phyloP scores from a whole-genome alignment of 176 grass and related monocot genomes.

The Oryza australiensis region DNA sequence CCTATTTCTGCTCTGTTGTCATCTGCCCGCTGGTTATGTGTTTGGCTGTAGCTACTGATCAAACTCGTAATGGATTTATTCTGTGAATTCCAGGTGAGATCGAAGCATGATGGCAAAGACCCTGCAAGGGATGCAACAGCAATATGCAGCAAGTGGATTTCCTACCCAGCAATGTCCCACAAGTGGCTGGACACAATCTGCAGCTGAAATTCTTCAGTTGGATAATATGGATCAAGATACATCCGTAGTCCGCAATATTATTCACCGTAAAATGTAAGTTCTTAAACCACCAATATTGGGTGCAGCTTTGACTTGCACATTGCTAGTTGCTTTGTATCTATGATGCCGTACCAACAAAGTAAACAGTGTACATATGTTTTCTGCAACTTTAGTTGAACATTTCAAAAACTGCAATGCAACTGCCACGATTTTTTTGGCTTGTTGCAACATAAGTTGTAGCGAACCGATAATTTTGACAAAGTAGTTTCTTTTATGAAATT shows the following conservation, averaged over 20 bases:
- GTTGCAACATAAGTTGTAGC: background rate
- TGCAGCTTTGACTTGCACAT: background rate
- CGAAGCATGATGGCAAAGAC: slow-evolving; percentile 43
- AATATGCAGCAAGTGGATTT: slow-evolving; percentile 15
- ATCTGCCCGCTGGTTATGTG: background rate
- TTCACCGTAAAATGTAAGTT: slow-evolving; percentile 40
- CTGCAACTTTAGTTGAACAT: background rate
- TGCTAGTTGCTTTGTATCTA: background rate
- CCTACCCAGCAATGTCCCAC: background rate
- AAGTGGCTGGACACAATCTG: background rate
- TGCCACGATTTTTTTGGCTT: background rate
- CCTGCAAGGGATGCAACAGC: slow-evolving; percentile 41
- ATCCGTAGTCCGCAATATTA: slow-evolving; percentile 5
- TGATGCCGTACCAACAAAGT: background rate
- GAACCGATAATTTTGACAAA: no score
- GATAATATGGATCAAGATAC: slow-evolving; percentile 32
- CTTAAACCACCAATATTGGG: background rate
- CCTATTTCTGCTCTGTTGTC: background rate
- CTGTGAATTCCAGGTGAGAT: slow-evolving; percentile 27
- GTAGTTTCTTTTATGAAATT: no score
- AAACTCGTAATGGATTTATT: background rate
- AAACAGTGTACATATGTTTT: background rate
- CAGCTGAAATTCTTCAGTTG: slow-evolving; percentile 30
- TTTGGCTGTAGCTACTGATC: background rate
- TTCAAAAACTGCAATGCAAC: background rate